Base-by-base conservation (phyloP, 495 filamentous ascomycete genomes). In the Tirmania nivea region DNA sequence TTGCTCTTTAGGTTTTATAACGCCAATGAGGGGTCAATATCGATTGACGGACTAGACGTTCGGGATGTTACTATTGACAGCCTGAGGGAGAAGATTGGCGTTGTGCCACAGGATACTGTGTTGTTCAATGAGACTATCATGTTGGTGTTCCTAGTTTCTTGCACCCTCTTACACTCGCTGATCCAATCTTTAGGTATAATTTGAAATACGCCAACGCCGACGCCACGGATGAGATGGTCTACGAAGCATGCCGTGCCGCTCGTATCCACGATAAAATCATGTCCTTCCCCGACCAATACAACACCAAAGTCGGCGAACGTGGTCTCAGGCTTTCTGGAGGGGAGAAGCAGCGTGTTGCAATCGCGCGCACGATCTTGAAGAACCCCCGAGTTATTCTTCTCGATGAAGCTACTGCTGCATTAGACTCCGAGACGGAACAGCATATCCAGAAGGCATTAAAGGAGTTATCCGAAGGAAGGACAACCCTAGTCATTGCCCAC, bases 1-100 rank as follows among this genome's bases (percentile, higher is more conserved):
- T 73, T 96, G 16, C 75, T 97, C 56, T 97, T 92, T 74, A 80
- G 90, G 2, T 97, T 93, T 67, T 97, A 96, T 68, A 88, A 94
- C 65, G 70, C 79, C 36, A 69, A 75, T 49, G 75, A 74, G 36
- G 90, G 92, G 12, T 79, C 71, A 58, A 92, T 96, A 51, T 71
- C 78, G 56, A 68, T 97, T 45, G 92, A 94, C 64, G 84, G 81
- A 7, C 75, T 81, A 48, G 82, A 95, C 65, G 81, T 95, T 10
- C 76, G 82, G 57, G 78, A 84, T 60, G 68, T 93, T 56, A 92
- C 86, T 6, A 94, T 96, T 62, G 85, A 96, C 67, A 92, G 86
- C n/a, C 68, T 97, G 37, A 81, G 90, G 53, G 74, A 74, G 48
- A 80, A 84, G 60, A 94, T 96, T 61, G 90, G 90, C 34, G 90